Percentiles rank a stretch among this genome's conserved stretches.
Conservation (phyloP, 345 rosid species). For the Brassica napus region Da-Ae NC_063452.1:26306501-26307000, state of each 20-base stretch:
- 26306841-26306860: neutral
- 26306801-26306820: neutral
- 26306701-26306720: neutral
- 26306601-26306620: neutral
- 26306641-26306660: neutral
- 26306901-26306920: neutral
- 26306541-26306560: too few relatives aligned
- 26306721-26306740: neutral
- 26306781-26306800: neutral
- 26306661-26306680: neutral
- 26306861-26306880: neutral
- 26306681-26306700: neutral
- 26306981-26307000: neutral
- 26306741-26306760: neutral
- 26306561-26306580: too few relatives aligned
- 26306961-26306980: neutral
- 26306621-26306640: neutral
- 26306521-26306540: too few relatives aligned
- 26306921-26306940: neutral
- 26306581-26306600: neutral
- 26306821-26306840: neutral
- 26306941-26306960: neutral
- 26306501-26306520: too few relatives aligned
- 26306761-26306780: neutral
- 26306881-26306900: neutral